Conservation (phyloP, 352 stramenopile species). For the Globisporangium middletonii region DNA sequence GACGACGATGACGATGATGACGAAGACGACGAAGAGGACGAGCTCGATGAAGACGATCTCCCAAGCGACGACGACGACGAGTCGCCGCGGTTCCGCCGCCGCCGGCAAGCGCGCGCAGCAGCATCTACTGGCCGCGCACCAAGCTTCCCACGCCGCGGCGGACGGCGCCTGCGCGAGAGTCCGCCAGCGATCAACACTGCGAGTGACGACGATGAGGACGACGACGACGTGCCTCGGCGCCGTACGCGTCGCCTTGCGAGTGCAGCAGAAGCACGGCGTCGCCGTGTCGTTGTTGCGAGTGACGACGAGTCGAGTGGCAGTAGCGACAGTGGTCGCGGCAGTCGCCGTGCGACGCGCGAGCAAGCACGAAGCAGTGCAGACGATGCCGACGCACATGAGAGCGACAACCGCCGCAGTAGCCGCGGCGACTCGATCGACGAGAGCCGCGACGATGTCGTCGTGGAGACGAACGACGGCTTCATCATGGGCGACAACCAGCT, state of each 20-base stretch:
- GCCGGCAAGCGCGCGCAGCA: conserved; percentile 23
- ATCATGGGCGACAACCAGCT: conserved; percentile 79
- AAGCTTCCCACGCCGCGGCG: conserved; percentile 28
- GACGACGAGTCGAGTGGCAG: conserved; percentile 7
- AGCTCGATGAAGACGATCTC: conserved; percentile 43
- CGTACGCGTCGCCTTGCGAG: conserved; percentile 8
- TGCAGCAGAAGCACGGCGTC: background rate
- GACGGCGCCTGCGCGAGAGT: conserved; percentile 22
- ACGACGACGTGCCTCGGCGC: conserved; percentile 10
- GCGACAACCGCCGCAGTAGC: background rate
- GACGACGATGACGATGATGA: conserved; percentile 34
- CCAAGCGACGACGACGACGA: conserved; percentile 37
- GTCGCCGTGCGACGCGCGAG: background rate
- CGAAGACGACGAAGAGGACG: conserved; percentile 50
- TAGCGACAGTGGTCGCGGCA: conserved; percentile 1
- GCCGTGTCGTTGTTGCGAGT: conserved; percentile 10
- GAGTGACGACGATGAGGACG: conserved; percentile 2
- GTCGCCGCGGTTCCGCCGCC: conserved; percentile 31
- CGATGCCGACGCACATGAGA: conserved; percentile 6
- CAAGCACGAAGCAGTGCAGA: background rate
- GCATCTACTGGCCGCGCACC: conserved; percentile 6
- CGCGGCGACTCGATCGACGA: conserved; percentile 14
- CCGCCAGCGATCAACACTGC: background rate
- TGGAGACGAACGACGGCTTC: conserved; percentile 79
- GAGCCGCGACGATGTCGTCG: conserved; percentile 44